A percentile compares a stretch with the other conserved stretches of the same genome.
phyloP scores from a whole-genome alignment of 768 basidiomycete genomes.

The Termitomyces heimii region DNA sequence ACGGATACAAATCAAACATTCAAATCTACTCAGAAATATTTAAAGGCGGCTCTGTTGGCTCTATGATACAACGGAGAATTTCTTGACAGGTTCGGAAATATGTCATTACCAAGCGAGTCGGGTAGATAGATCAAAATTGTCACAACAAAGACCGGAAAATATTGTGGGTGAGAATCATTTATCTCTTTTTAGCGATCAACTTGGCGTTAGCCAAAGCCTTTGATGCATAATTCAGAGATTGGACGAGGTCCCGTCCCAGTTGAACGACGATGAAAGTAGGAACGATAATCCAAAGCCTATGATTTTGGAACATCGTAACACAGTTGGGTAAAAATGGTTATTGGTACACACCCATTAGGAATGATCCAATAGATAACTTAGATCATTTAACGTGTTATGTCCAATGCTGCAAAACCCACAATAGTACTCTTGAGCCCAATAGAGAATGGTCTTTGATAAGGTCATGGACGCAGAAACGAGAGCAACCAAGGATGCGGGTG shows the following conservation, averaged over 20 bases:
- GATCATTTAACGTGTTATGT: constrained; percentile 53
- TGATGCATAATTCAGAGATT: constrained; percentile 29
- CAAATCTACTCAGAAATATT: background rate
- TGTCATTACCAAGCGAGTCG: background rate
- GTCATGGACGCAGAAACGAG: constrained; percentile 75
- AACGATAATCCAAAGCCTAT: constrained; percentile 72
- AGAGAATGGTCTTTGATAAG: constrained; percentile 79
- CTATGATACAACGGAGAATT: background rate
- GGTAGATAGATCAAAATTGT: background rate
- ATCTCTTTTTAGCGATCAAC: constrained; percentile 12
- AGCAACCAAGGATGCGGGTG: constrained; percentile 69
- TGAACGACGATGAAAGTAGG: constrained; percentile 54
- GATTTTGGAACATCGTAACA: background rate
- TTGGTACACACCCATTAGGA: constrained; percentile 64
- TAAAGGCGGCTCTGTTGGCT: background rate
- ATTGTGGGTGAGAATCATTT: background rate
- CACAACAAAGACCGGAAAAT: too few species aligned
- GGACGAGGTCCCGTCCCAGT: constrained; percentile 58
- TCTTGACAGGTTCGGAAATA: background rate
- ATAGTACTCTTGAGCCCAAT: constrained; percentile 75
- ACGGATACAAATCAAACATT: background rate
- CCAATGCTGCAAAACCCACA: constrained; percentile 69
- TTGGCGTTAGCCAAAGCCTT: constrained; percentile 17
- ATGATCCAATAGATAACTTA: constrained; percentile 64
- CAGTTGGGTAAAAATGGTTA: background rate